Evolutionary conservation across 345 rosid genomes (phyloP).

Genomic region (Eucalyptus camaldulensis): DNA sequence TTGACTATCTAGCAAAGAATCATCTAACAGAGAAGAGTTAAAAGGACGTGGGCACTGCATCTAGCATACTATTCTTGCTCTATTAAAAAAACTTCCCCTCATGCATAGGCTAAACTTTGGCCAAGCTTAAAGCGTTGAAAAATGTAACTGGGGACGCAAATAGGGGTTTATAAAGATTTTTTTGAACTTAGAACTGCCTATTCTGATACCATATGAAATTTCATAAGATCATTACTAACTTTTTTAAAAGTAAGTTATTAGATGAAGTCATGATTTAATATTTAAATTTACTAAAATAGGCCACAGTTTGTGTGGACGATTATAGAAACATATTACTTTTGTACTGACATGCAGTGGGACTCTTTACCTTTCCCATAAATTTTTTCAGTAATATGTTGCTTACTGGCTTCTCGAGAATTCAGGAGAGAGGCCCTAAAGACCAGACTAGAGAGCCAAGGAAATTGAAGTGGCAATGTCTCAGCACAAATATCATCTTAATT

Average conservation of each 20-base stretch:
- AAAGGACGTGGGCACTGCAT: not conserved
- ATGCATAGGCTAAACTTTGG: too few relatives aligned
- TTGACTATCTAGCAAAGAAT: not conserved
- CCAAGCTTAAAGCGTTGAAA: too few relatives aligned
- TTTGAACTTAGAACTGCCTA: rapidly evolving
- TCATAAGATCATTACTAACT: rapidly evolving
- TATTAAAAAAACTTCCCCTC: too few relatives aligned
- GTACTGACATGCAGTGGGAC: not conserved
- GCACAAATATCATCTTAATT: not conserved
- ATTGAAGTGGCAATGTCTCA: not conserved
- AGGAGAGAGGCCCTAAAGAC: not conserved
- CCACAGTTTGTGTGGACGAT: rapidly evolving
- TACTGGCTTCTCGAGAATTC: not conserved
- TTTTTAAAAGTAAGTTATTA: too few relatives aligned
- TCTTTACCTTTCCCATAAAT: not conserved
- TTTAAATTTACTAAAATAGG: too few relatives aligned
- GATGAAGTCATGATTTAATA: rapidly evolving
- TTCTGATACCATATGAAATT: too few relatives aligned
- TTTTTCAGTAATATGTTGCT: not conserved
- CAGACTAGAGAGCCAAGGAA: not conserved
- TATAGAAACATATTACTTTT: not conserved
- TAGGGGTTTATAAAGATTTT: too few relatives aligned
- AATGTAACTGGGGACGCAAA: rapidly evolving
- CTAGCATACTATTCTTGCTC: not conserved
- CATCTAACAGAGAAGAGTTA: not conserved